Percentiles rank a stretch among this genome's conserved stretches.
These are phyloP conservation scores for Lentinula sp. DNA, from an alignment of 768 basidiomycete species.

Conservation along the genomic window DNA sequence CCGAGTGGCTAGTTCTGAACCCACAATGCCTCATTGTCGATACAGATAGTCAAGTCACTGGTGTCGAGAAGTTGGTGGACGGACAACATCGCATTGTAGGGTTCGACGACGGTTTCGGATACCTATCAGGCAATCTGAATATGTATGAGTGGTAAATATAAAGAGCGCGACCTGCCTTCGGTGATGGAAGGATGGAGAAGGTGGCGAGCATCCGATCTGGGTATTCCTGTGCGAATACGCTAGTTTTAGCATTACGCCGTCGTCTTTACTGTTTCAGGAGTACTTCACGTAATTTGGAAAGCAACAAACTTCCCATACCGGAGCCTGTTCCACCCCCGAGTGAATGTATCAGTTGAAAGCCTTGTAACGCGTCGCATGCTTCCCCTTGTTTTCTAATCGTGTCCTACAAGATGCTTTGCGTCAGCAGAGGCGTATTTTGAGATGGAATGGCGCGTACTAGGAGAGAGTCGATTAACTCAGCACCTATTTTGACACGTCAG, in stretches of 20 bases:
- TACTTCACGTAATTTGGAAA: constrained; percentile 80
- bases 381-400: constrained; percentile 78
- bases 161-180: constrained; percentile 26
- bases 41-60: constrained; percentile 76
- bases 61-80: constrained; percentile 88
- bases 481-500: constrained; percentile 41
- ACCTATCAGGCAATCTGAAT: constrained; percentile 24
- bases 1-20: constrained; percentile 15
- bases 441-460: constrained; percentile 33
- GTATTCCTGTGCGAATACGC: constrained; percentile 29
- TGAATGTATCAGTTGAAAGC: constrained; percentile 85
- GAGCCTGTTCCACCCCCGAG: constrained; percentile 91
- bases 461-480: constrained; percentile 85
- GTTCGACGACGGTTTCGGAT: constrained; percentile 58
- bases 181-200: constrained; percentile 49
- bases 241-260: too few relatives aligned
- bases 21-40: constrained; percentile 85
- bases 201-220: constrained; percentile 54
- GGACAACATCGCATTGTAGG: constrained; percentile 82
- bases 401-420: constrained; percentile 37
- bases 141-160: background rate
- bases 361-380: constrained; percentile 80
- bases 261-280: too few relatives aligned
- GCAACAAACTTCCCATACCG: constrained; percentile 73
- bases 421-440: background rate